A percentile compares a stretch with the other conserved stretches of the same genome.
phyloP scores from a whole-genome alignment of 305 asterid species.

The Caryopteris hybrid region DNA sequence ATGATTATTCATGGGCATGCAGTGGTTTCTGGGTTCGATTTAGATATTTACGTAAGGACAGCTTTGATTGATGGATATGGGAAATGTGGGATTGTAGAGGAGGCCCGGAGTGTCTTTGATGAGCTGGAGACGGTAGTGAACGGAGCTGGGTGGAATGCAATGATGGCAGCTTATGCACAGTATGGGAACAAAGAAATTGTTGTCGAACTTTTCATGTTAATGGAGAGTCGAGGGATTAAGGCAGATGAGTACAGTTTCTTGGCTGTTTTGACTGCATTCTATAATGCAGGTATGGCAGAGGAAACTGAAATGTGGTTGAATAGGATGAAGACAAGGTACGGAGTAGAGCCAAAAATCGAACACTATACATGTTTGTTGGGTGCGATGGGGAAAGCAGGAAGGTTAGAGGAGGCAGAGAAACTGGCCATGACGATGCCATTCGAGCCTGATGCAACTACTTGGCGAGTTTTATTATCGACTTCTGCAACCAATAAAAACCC shows the following conservation, averaged over 20 bases:
- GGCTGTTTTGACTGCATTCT: slow-evolving; percentile 60
- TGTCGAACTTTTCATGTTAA: slow-evolving; percentile 36
- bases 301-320: slow-evolving; percentile 59
- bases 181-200: slow-evolving; percentile 46
- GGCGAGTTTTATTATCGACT: slow-evolving; percentile 59
- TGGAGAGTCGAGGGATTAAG: slow-evolving; percentile 47
- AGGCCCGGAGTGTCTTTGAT: slow-evolving; percentile 55
- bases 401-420: slow-evolving; percentile 58
- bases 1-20: slow-evolving; percentile 64
- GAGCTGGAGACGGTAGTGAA: slow-evolving; percentile 31
- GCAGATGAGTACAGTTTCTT: slow-evolving; percentile 66
- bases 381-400: slow-evolving; percentile 55
- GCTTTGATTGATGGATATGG: slow-evolving; percentile 78
- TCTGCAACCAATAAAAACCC: slow-evolving; percentile 34
- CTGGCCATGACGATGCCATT: slow-evolving; percentile 59
- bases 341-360: slow-evolving; percentile 52
- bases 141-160: slow-evolving; percentile 55
- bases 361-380: slow-evolving; percentile 80
- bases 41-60: slow-evolving; percentile 45
- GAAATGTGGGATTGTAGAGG: slow-evolving; percentile 63
- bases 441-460: slow-evolving; percentile 73
- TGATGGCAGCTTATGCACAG: slow-evolving; percentile 81
- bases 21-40: slow-evolving; percentile 45
- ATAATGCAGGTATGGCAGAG: slow-evolving; percentile 48
- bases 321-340: slow-evolving; percentile 41